Conservation (phyloP, 2,329 filamentous ascomycete genomes). For the Fusarium virguliforme region DNA sequence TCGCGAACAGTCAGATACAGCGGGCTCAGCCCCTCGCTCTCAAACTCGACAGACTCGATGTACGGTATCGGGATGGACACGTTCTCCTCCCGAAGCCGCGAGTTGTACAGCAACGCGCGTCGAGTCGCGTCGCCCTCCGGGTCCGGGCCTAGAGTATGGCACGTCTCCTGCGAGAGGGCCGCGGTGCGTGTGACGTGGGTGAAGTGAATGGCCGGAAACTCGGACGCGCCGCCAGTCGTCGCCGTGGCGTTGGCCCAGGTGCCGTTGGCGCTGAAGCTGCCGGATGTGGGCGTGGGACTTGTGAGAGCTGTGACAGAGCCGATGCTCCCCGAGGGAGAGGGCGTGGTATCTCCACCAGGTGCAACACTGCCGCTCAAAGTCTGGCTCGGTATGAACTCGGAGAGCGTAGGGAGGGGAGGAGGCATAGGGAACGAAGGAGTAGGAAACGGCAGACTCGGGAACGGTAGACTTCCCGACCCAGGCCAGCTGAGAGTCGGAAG, state of each 20-base stretch:
- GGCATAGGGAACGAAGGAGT: neutral
- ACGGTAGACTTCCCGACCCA: neutral
- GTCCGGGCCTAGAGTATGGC: constrained; percentile 52
- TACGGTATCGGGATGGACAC: constrained; percentile 56
- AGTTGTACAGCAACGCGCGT: constrained; percentile 54
- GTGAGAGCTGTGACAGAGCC: constrained; percentile 36
- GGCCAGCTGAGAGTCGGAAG: constrained; percentile 19
- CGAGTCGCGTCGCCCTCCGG: constrained; percentile 44
- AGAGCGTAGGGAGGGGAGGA: constrained; percentile 4
- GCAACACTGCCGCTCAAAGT: constrained; percentile 15
- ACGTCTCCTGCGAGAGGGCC: constrained; percentile 50
- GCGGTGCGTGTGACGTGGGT: constrained; percentile 54
- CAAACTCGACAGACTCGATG: constrained; percentile 58
- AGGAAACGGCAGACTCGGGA: neutral
- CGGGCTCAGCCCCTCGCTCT: constrained; percentile 53
- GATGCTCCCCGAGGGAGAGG: constrained; percentile 12
- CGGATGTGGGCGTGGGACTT: constrained; percentile 27
- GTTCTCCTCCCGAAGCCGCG: constrained; percentile 52
- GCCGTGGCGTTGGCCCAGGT: constrained; percentile 33
- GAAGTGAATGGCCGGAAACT: constrained; percentile 53
- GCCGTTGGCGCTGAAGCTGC: constrained; percentile 20
- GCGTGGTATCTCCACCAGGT: neutral
- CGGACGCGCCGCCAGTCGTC: constrained; percentile 14
- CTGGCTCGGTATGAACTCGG: constrained; percentile 4
- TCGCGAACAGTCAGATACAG: constrained; percentile 56